A percentile compares a stretch with the other conserved stretches of the same genome.
Evolutionary conservation across 139 green algal species (phyloP).

Genomic region (Chlamydomonas incerta): DNA sequence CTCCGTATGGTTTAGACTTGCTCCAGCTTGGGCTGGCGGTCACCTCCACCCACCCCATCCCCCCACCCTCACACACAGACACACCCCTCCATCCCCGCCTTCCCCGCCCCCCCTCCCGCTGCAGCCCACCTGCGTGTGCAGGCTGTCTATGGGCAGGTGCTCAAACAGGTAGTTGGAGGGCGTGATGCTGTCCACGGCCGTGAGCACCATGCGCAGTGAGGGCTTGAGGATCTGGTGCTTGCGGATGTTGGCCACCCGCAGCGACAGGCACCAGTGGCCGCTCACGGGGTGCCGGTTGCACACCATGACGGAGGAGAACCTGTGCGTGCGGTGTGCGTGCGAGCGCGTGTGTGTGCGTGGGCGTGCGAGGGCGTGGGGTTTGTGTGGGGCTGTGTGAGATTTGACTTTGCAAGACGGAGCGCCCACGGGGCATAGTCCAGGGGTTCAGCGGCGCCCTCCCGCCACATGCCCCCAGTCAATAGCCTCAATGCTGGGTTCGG

Average conservation of each 20-base stretch:
- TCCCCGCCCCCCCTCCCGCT: too few species aligned
- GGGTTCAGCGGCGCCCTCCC: too few species aligned
- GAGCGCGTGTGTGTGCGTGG: too few species aligned
- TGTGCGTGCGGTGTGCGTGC: background rate
- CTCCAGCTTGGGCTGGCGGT: too few species aligned
- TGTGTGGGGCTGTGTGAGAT: too few species aligned
- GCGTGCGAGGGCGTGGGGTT: too few species aligned
- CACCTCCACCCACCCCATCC: background rate
- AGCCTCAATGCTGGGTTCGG: too few species aligned
- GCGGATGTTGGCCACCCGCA: conserved; percentile 72
- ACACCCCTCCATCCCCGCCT: background rate
- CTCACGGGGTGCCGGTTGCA: conserved; percentile 50
- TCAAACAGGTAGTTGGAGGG: conserved; percentile 66
- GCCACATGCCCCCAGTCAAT: too few species aligned
- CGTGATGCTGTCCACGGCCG: conserved; percentile 70
- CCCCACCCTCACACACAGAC: background rate
- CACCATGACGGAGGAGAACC: conserved; percentile 44
- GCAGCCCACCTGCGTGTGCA: conserved; percentile 28
- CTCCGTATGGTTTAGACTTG: too few species aligned
- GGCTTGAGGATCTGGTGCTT: conserved; percentile 76
- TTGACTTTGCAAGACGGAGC: background rate
- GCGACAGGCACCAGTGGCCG: conserved; percentile 59
- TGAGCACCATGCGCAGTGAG: conserved; percentile 55
- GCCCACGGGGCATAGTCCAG: too few species aligned
- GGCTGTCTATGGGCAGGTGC: conserved; percentile 46